phyloP scores from a whole-genome alignment of 805 yeast genomes.

The Saturnispora quitensis region DNA sequence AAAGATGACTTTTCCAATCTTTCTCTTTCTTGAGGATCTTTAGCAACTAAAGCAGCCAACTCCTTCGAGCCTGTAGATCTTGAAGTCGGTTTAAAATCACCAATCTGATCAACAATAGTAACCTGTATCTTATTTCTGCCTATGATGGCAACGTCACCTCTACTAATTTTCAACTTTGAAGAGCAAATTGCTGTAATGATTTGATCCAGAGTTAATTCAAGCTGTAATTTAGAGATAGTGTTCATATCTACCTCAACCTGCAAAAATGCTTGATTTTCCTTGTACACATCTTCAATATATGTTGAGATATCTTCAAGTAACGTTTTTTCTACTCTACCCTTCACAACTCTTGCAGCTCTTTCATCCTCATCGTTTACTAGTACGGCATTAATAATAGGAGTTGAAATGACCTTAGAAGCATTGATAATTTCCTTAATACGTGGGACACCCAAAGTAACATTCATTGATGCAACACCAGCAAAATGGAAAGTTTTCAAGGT shows the following conservation, averaged over 20 bases:
- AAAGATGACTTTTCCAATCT: slow-evolving; percentile 38
- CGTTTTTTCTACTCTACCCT: slow-evolving; percentile 95
- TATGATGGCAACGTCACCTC: slow-evolving; percentile 58
- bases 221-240: slow-evolving; percentile 82
- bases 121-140: slow-evolving; percentile 63
- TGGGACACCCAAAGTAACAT: slow-evolving; percentile 97
- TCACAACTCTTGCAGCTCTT: slow-evolving; percentile 96
- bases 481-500: slow-evolving; percentile 72
- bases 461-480: slow-evolving; percentile 99
- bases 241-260: slow-evolving; percentile 73
- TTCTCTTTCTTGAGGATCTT: slow-evolving; percentile 31
- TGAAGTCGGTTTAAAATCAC: slow-evolving; percentile 33
- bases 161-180: slow-evolving; percentile 79
- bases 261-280: slow-evolving; percentile 65
- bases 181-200: slow-evolving; percentile 71
- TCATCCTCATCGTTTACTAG: slow-evolving; percentile 90
- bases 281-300: slow-evolving; percentile 90
- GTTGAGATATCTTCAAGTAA: slow-evolving; percentile 75
- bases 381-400: slow-evolving; percentile 93
- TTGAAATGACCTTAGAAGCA: slow-evolving; percentile 89
- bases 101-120: slow-evolving; percentile 39
- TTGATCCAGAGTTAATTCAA: slow-evolving; percentile 79
- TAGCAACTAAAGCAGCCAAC: slow-evolving; percentile 19
- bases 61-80: slow-evolving; percentile 31
- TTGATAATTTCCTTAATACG: slow-evolving; percentile 98